Evolutionary conservation across 1,284 basidiomycete species (phyloP).

Genomic region (Pseudozyma flocculosa): DNA sequence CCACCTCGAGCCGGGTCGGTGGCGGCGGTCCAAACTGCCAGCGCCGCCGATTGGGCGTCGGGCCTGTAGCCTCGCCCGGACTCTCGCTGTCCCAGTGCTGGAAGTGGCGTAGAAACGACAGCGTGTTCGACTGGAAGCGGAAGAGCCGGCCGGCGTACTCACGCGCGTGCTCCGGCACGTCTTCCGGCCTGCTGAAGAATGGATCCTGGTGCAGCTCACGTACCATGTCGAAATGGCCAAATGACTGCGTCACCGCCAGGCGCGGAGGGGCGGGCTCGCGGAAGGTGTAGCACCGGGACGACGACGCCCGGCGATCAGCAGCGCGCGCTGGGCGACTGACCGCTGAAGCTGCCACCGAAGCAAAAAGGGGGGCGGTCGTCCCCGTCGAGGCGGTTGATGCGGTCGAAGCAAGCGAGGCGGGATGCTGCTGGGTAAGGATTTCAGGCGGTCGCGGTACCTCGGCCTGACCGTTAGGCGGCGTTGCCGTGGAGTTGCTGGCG

Average conservation of each 20-base stretch:
- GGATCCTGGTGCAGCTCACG: constrained; percentile 72
- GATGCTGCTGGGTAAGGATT: too few relatives aligned
- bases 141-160: constrained; percentile 81
- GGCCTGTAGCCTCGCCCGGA: too few relatives aligned
- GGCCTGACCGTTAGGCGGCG: too few relatives aligned
- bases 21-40: constrained; percentile 52
- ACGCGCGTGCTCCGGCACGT: constrained; percentile 70
- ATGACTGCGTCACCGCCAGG: constrained; percentile 61
- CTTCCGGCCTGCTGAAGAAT: constrained; percentile 62
- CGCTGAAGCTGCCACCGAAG: too few relatives aligned
- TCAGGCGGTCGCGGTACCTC: too few relatives aligned
- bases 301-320: too few relatives aligned
- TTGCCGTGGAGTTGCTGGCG: not conserved
- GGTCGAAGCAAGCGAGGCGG: too few relatives aligned
- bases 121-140: constrained; percentile 64
- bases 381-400: too few relatives aligned
- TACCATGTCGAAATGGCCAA: constrained; percentile 66
- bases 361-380: too few relatives aligned
- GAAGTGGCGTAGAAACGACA: constrained; percentile 56
- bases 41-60: constrained; percentile 56
- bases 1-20: constrained; percentile 32
- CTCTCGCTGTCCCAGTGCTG: constrained; percentile 23
- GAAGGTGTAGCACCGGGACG: constrained; percentile 10
- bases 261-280: constrained; percentile 22
- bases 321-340: too few relatives aligned